phyloP scores from a whole-genome alignment of 164 flowering plant species.

The Vitis vinifera region ASM3070453v1 NC_081811.1:25431001-25431500 shows the following conservation, averaged over 20 bases:
- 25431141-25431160: background rate
- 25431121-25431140: background rate
- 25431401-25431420: slow-evolving; percentile 14
- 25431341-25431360: too few species aligned
- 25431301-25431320: background rate
- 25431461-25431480: slow-evolving; percentile 9
- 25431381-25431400: background rate
- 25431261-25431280: too few species aligned
- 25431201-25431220: slow-evolving; percentile 45
- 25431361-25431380: background rate
- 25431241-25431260: too few species aligned
- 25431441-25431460: slow-evolving; percentile 4
- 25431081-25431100: background rate
- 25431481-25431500: slow-evolving; percentile 38
- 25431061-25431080: slow-evolving; percentile 31
- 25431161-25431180: slow-evolving; percentile 22
- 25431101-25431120: background rate
- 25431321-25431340: too few species aligned
- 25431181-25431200: background rate
- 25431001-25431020: slow-evolving; percentile 78
- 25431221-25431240: slow-evolving; percentile 1
- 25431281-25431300: background rate
- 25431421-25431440: background rate
- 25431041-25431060: slow-evolving; percentile 40
- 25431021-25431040: slow-evolving; percentile 74